Conservation (phyloP, 345 rosid species). For the Citrus unshiu region DNA sequence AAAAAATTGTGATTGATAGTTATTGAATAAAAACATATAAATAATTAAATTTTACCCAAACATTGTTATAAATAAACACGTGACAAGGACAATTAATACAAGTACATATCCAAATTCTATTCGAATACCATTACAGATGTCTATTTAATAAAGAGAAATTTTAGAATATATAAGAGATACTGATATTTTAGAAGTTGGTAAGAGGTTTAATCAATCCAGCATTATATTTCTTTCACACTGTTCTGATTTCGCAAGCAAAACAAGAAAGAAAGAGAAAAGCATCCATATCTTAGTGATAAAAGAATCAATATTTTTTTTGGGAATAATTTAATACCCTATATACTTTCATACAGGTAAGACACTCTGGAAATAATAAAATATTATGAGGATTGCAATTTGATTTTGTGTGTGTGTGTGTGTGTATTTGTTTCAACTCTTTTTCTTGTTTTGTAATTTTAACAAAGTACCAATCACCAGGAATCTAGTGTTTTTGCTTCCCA, state of each 20-base stretch:
- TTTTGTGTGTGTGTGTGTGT: background rate
- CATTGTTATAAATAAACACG: too few relatives aligned
- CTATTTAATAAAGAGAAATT: too few relatives aligned
- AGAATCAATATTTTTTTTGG: background rate
- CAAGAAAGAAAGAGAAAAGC: background rate
- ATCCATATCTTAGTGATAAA: background rate
- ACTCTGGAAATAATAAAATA: slow-evolving; percentile 25
- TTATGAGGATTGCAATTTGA: slow-evolving; percentile 6
- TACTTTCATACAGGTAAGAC: slow-evolving; percentile 16
- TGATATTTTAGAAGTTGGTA: background rate
- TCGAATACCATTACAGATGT: background rate
- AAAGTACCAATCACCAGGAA: slow-evolving; percentile 41
- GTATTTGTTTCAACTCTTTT: slow-evolving; percentile 4
- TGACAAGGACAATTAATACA: too few relatives aligned
- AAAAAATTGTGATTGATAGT: too few relatives aligned
- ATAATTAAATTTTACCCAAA: too few relatives aligned
- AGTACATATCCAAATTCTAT: too few relatives aligned
- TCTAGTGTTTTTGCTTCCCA: slow-evolving; percentile 43
- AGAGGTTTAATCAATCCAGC: background rate
- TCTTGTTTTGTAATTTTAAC: slow-evolving; percentile 27
- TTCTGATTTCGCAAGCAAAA: background rate
- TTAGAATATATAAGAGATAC: too few relatives aligned
- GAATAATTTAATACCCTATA: background rate
- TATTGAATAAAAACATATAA: too few relatives aligned
- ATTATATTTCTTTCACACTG: background rate